Percentiles rank a stretch among this genome's conserved stretches.
Evolutionary conservation across 169 alveolate genomes (phyloP).

Genomic region (Theileria parva): DNA sequence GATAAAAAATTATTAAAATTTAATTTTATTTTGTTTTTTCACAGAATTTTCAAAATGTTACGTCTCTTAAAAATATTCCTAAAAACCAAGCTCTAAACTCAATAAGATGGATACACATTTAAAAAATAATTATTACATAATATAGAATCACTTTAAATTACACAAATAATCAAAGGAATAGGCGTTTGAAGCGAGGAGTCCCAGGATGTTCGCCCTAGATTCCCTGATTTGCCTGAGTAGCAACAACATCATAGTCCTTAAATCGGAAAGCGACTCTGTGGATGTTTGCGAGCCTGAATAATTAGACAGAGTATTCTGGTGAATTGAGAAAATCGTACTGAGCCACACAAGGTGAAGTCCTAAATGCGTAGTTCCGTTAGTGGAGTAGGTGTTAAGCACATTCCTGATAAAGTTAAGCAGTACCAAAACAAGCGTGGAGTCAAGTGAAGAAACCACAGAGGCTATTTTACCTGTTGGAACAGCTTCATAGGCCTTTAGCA

Average conservation of each 20-base stretch:
- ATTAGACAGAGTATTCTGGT: slow-evolving; percentile 36
- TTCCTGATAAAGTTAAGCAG: slow-evolving; percentile 55
- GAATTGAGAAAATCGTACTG: slow-evolving; percentile 46
- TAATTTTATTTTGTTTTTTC: not conserved
- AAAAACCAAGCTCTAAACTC: not conserved
- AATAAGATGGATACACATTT: not conserved
- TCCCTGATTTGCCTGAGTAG: slow-evolving; percentile 59
- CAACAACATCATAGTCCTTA: slow-evolving; percentile 59
- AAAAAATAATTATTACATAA: not conserved
- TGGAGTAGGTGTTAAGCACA: slow-evolving; percentile 46
- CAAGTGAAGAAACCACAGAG: slow-evolving; percentile 50
- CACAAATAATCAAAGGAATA: slow-evolving; percentile 43
- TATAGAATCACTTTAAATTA: not conserved
- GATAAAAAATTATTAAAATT: not conserved
- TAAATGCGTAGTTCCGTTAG: slow-evolving; percentile 57
- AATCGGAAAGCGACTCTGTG: slow-evolving; percentile 28
- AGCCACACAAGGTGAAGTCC: slow-evolving; percentile 62
- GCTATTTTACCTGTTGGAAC: slow-evolving; percentile 67
- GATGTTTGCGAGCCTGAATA: not conserved
- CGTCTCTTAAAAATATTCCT: not conserved
- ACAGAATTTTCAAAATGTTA: not conserved
- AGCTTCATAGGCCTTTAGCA: slow-evolving; percentile 68
- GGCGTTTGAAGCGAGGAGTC: slow-evolving; percentile 52
- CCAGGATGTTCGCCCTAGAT: slow-evolving; percentile 56
- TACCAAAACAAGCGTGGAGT: slow-evolving; percentile 43